Base-by-base conservation (phyloP, 352 stramenopile species). In the Phytophthora lateralis region DNA sequence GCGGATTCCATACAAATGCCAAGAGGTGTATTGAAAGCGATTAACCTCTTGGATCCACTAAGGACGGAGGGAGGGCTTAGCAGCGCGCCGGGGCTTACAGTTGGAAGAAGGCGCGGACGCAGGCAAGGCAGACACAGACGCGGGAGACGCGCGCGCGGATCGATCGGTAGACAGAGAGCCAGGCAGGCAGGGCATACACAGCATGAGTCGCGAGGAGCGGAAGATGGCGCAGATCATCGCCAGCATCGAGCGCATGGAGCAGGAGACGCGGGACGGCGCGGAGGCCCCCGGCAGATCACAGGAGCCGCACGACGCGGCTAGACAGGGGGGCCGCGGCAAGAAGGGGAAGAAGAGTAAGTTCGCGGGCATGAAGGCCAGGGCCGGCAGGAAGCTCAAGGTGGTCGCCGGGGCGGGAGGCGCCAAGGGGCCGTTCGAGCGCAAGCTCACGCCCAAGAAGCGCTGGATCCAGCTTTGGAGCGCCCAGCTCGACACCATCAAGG, bases 191-290 rank as follows among this genome's bases (percentile, higher is more conserved):
- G 30, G 10, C 30, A 60, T 38, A 41, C n/a, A 30, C 37, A 76
- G 56, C 17, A 90, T 90, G 81, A 89, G 79, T 57, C 78, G 81
- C 24, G 81, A 90, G 58, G 81, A 89, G 62, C 81, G 81, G 39
- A 90, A 90, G 67, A 90, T 88, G 81, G 79, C 78, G 63, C 81
- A 90, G 66, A 90, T 90, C 55, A 87, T 88, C 63, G 81, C 81
- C 41, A 88, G 75, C 46, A 90, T 90, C 63, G 81, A 90, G 74
- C 80, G 80, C 63, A 89, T 89, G 79, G 79, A 89, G 66, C 79
- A 87, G 75, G 74, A 78, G 55, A 66, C 68, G 41, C 63, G 66
- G 27, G 63, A 51, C 34, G 66, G 48, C 17, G 27, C 57, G 51
- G 30, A 69, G 42, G 58, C 63, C 56, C 42, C 32, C 12, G 35